A percentile compares a stretch with the other conserved stretches of the same genome.
These are phyloP conservation scores for Clavispora phyllophila DNA, from an alignment of 805 yeast species.

Conservation along the genomic window DNA sequence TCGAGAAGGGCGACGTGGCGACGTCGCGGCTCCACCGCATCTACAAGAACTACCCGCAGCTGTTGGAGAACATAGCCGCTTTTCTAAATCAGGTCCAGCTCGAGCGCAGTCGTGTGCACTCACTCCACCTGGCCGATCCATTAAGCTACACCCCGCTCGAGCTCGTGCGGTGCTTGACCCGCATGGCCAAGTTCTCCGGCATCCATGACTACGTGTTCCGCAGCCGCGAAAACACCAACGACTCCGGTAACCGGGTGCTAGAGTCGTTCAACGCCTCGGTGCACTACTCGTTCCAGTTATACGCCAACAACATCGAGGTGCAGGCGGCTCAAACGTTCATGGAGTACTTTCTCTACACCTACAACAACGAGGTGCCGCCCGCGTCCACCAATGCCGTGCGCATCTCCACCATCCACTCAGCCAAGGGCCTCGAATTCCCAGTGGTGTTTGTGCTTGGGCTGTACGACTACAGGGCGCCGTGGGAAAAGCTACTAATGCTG, in stretches of 20 bases:
- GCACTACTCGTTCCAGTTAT: conserved; percentile 11
- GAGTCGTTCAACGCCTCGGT: conserved; percentile 13
- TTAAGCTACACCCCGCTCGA: conserved; percentile 10
- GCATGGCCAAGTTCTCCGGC: conserved; percentile 8
- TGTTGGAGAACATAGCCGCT: conserved; percentile 5
- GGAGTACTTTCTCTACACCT: conserved; percentile 36
- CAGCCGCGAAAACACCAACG: conserved; percentile 2
- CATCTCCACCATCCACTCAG: conserved; percentile 65
- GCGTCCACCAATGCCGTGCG: conserved; percentile 35
- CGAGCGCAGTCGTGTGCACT: conserved; percentile 7
- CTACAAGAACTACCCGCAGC: conserved; percentile 8
- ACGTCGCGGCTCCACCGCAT: background rate
- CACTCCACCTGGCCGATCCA: conserved; percentile 3
- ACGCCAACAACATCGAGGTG: conserved; percentile 2
- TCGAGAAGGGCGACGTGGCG: background rate
- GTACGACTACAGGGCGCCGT: conserved; percentile 2
- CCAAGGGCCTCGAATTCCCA: conserved; percentile 73
- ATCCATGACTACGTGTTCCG: conserved; percentile 1
- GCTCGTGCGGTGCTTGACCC: conserved; percentile 8
- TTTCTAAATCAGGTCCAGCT: conserved; percentile 11
- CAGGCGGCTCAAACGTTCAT: conserved; percentile 20
- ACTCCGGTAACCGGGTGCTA: conserved; percentile 6
- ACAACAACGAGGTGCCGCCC: conserved; percentile 31
- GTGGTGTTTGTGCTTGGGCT: conserved; percentile 47
- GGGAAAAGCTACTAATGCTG: conserved; percentile 9